phyloP scores from a whole-genome alignment of 306 rosid genomes.

The Trifolium repens region DNA sequence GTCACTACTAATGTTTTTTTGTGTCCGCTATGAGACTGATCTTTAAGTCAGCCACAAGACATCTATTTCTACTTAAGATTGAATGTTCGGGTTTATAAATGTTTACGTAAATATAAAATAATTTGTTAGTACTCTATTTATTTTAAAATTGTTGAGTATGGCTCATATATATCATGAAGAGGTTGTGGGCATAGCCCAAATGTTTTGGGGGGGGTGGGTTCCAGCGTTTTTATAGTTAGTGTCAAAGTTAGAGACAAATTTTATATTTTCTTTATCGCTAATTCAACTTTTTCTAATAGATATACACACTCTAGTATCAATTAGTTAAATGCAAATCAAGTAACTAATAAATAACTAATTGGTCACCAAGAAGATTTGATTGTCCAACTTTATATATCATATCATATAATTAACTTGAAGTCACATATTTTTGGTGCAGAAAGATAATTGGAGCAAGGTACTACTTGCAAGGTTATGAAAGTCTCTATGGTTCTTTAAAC shows the following conservation, averaged over 20 bases:
- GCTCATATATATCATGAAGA: too few relatives aligned
- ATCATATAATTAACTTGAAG: constrained; percentile 1
- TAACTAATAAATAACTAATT: neutral
- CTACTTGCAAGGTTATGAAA: constrained; percentile 71
- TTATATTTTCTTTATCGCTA: neutral
- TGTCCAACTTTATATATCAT: neutral
- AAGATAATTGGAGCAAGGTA: constrained; percentile 86
- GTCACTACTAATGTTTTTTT: too few relatives aligned
- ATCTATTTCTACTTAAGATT: too few relatives aligned
- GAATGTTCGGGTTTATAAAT: too few relatives aligned
- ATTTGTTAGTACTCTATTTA: neutral
- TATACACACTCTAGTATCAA: neutral
- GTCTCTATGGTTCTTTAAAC: constrained; percentile 55
- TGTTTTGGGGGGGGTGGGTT: too few relatives aligned
- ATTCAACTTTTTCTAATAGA: neutral
- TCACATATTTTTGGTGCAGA: constrained; percentile 40
- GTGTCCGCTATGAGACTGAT: neutral
- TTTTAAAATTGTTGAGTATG: too few relatives aligned
- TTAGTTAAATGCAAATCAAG: neutral
- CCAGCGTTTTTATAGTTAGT: neutral
- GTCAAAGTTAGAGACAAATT: neutral
- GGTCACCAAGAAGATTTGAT: neutral
- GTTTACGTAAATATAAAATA: too few relatives aligned
- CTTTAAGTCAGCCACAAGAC: neutral
- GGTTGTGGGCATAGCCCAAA: too few relatives aligned